Conservation (phyloP, 129 eudicot genomes). For the Helichrysum umbraculigerum region DNA sequence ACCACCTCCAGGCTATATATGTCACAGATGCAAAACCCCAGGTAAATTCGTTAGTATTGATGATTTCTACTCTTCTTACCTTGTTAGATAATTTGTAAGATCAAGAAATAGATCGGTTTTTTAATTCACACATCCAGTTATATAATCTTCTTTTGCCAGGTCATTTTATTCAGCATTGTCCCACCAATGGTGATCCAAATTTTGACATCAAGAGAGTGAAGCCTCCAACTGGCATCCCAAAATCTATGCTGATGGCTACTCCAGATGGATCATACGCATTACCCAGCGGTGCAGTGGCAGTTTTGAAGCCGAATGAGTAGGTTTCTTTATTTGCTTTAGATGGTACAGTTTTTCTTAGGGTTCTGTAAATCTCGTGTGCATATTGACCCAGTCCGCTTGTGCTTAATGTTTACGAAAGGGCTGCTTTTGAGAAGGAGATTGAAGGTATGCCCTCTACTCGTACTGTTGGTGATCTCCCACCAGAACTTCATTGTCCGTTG, state of each 20-base stretch:
- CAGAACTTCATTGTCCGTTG: slow-evolving; percentile 87
- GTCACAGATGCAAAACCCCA: slow-evolving; percentile 93
- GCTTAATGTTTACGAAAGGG: slow-evolving; percentile 47
- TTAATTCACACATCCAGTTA: not conserved
- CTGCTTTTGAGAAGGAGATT: slow-evolving; percentile 95
- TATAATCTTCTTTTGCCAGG: slow-evolving; percentile 40
- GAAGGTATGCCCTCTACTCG: slow-evolving; percentile 96
- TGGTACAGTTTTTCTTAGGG: not conserved
- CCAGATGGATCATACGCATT: slow-evolving; percentile 96
- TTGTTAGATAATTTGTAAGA: not conserved
- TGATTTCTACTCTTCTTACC: slow-evolving; percentile 4
- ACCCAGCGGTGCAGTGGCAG: slow-evolving; percentile 89
- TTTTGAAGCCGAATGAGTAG: slow-evolving; percentile 95
- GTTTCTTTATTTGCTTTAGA: slow-evolving; percentile 19
- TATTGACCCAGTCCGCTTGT: not conserved
- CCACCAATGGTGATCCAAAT: slow-evolving; percentile 94
- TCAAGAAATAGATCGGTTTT: not conserved
- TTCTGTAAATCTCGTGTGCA: not conserved
- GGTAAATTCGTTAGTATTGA: slow-evolving; percentile 52
- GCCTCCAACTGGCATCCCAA: slow-evolving; percentile 98
- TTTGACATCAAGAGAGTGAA: slow-evolving; percentile 82
- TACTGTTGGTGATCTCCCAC: slow-evolving; percentile 87
- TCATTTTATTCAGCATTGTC: slow-evolving; percentile 97
- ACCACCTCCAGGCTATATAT: slow-evolving; percentile 91
- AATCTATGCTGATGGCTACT: slow-evolving; percentile 92